Base-by-base conservation (phyloP, 345 rosid species). In the Euphorbia tirucalli region DNA sequence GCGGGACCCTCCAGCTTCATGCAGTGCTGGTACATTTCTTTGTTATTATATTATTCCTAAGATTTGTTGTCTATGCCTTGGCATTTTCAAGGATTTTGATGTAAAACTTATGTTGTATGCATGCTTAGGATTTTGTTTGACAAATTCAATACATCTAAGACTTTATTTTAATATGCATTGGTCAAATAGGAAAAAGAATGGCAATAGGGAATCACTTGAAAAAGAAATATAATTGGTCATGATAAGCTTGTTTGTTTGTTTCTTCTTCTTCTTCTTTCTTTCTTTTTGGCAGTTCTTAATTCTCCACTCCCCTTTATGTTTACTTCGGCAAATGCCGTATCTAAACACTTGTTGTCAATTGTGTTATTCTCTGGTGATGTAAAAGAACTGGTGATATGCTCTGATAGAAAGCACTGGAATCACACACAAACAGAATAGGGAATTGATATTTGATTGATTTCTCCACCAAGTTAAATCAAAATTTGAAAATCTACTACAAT, bases 1-100 rank as follows among this genome's bases (percentile, higher is more conserved):
- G 85, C 85, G 70, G 77, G 93, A 89, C 73, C 93, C 93, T 77
- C 93, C 93, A 58, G 88, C 83, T 18, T 89, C 89, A 32, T 87
- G 91, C 85, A 89, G 93, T 69, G 93, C 93, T 31, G 93, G 93
- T 89, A 70, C 30, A 69, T 73, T 60, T 68, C 44, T 41, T 67
- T 77, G 5, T 25, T 70, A 46, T 5, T 22, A 31, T 61, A 11
- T 35, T 11, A 50, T 71, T 62, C 15, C 27, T 59, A 13, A 21
- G 1, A 30, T 16, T 31, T 31, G 8, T n/a, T 2, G 4, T 37
- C 27, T 66, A 16, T 56, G 48, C 9, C 22, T 66, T 43, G 15
- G 14, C 46, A 10, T 22, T 41, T 7, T 49, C 48, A 43, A 39
- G n/a, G 22, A 35, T 16, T 24, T 65, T 44, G 32, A 44, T 44